A percentile compares a stretch with the other conserved stretches of the same genome.
These are phyloP conservation scores for Apiospora hydei DNA, from an alignment of 2,329 filamentous ascomycete genomes.

Conservation along the genomic window DNA sequence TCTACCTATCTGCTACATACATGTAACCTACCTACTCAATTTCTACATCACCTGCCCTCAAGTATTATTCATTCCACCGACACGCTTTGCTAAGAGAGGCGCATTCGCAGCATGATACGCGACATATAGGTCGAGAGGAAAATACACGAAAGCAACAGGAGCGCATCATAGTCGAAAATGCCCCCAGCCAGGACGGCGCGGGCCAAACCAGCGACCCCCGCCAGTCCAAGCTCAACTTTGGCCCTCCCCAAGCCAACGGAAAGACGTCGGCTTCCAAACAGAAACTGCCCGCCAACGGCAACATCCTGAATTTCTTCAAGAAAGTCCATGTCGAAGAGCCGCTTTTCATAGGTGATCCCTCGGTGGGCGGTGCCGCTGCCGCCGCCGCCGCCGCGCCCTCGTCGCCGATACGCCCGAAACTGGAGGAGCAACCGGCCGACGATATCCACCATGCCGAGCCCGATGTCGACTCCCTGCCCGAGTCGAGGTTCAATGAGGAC, in stretches of 20 bases:
- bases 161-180: background rate
- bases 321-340: constrained; percentile 69
- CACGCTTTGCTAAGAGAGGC: background rate
- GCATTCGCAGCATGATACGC: background rate
- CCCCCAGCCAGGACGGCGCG: constrained; percentile 19
- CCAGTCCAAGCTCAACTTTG: constrained; percentile 42
- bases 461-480: constrained; percentile 34
- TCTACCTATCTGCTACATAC: background rate
- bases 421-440: constrained; percentile 28
- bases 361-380: constrained; percentile 29
- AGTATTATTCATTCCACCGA: background rate
- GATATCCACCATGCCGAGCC: constrained; percentile 34
- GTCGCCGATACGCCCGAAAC: constrained; percentile 35
- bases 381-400: background rate
- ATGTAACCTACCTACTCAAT: background rate
- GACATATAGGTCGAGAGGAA: background rate
- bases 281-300: constrained; percentile 61
- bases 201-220: constrained; percentile 27
- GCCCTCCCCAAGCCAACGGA: constrained; percentile 30
- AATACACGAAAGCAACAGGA: background rate
- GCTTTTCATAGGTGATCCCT: constrained; percentile 58
- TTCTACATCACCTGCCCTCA: background rate
- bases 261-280: constrained; percentile 40
- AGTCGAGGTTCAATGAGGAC: constrained; percentile 51
- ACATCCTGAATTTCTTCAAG: constrained; percentile 78